Percentiles rank a stretch among this genome's conserved stretches.
phyloP scores from a whole-genome alignment of 768 basidiomycete species.

The Lactarius vividus region DNA sequence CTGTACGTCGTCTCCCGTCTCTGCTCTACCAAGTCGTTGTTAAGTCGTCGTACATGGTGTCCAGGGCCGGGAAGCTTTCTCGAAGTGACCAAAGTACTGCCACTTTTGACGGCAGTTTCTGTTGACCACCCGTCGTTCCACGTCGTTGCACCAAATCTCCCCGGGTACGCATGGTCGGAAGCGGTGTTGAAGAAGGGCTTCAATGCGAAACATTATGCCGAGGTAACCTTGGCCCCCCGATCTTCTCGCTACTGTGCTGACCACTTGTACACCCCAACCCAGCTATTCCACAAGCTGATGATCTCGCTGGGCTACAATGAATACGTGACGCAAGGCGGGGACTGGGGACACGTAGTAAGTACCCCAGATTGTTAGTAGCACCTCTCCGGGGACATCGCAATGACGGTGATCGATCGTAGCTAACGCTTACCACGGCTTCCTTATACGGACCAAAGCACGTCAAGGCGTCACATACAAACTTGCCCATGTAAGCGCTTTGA shows the following conservation, averaged over 20 bases:
- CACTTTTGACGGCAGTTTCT: too few relatives aligned
- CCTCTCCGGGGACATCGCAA: not conserved
- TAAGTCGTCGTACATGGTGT: not conserved
- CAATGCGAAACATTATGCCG: slow-evolving; percentile 24
- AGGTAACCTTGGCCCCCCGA: slow-evolving; percentile 16
- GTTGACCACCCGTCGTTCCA: too few relatives aligned
- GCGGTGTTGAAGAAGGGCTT: too few relatives aligned
- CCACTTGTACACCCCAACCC: slow-evolving; percentile 23
- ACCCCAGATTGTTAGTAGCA: not conserved
- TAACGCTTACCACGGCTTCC: slow-evolving; percentile 31
- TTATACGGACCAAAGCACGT: slow-evolving; percentile 32
- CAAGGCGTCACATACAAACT: slow-evolving; percentile 38
- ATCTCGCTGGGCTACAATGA: slow-evolving; percentile 7
- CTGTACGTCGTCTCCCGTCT: slow-evolving; percentile 35
- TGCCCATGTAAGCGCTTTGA: slow-evolving; percentile 30
- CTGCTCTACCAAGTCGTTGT: not conserved
- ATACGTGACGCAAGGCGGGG: slow-evolving; percentile 16
- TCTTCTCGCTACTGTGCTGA: not conserved
- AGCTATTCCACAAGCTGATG: slow-evolving; percentile 12
- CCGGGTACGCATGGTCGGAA: too few relatives aligned
- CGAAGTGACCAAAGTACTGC: too few relatives aligned
- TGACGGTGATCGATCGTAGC: slow-evolving; percentile 33
- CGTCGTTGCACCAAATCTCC: slow-evolving; percentile 34
- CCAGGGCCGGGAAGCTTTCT: slow-evolving; percentile 42
- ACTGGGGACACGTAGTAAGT: slow-evolving; percentile 41